phyloP scores from a whole-genome alignment of 2,329 filamentous ascomycete species.

The Cyclaneusma minus region DNA sequence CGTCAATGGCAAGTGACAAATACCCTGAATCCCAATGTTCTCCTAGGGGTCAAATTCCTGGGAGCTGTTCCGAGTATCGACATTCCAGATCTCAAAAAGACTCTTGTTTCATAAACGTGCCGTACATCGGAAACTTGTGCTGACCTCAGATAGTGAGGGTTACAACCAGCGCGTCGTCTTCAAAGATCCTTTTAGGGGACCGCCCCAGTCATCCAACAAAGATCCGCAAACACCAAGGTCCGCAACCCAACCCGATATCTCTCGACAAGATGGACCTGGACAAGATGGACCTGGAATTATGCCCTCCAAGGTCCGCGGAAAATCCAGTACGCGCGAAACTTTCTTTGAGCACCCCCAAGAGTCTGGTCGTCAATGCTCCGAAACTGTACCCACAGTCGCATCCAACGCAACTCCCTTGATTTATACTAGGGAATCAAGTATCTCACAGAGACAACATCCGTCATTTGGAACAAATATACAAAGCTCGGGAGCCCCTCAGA shows the following conservation, averaged over 20 bases:
- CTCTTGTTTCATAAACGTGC: no score
- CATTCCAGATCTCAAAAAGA: no score
- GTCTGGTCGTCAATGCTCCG: not conserved
- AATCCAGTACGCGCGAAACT: not conserved
- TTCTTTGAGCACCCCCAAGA: not conserved
- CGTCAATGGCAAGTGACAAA: no score
- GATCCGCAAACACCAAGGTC: no score
- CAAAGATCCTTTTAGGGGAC: conserved; percentile 43
- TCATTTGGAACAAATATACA: not conserved
- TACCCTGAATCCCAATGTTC: no score
- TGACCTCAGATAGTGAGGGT: no score
- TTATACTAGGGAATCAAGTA: no score
- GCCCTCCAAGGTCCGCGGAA: not conserved
- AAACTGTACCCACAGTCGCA: not conserved
- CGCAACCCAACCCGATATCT: not conserved
- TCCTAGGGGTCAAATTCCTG: no score
- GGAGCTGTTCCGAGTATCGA: no score
- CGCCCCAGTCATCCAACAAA: not conserved
- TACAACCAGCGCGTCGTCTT: conserved; percentile 72
- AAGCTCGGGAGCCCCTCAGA: no score
- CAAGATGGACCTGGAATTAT: not conserved
- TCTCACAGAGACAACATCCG: not conserved
- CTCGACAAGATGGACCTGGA: not conserved
- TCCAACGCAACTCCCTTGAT: no score
- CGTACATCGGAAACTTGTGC: no score